Conservation (phyloP, 768 basidiomycete genomes). For the Macrolepiota fuliginosa region DNA sequence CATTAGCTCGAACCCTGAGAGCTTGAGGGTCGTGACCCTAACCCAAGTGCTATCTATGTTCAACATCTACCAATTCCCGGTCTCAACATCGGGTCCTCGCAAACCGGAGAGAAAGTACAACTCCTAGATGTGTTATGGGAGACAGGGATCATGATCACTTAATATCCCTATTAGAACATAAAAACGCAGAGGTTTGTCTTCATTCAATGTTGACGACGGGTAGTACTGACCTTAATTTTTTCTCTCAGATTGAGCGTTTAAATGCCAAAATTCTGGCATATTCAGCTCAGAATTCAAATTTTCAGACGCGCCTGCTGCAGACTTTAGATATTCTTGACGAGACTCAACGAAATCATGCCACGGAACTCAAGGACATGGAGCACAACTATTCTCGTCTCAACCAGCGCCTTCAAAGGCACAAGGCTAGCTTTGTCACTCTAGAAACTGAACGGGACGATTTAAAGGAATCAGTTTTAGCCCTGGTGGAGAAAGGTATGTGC, state of each 20-base stretch:
- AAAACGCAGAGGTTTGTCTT: background rate
- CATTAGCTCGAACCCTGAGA: too few relatives aligned
- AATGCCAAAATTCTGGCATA: slow-evolving; percentile 18
- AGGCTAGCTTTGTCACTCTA: slow-evolving; percentile 25
- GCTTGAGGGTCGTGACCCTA: background rate
- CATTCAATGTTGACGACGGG: background rate
- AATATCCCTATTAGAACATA: background rate
- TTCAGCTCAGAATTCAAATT: slow-evolving; percentile 35
- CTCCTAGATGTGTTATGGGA: background rate
- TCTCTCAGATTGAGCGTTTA: slow-evolving; percentile 9
- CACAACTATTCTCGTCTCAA: slow-evolving; percentile 31
- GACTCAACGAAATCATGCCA: slow-evolving; percentile 33
- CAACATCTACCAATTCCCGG: background rate
- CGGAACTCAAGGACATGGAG: slow-evolving; percentile 35
- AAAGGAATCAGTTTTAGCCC: slow-evolving; percentile 46
- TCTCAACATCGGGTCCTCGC: background rate
- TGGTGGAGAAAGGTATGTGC: slow-evolving; percentile 59
- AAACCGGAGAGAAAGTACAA: background rate
- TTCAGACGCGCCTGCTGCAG: slow-evolving; percentile 45
- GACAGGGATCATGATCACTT: background rate
- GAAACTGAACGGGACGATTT: slow-evolving; percentile 53
- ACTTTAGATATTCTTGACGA: slow-evolving; percentile 50
- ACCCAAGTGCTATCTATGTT: background rate
- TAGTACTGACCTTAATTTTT: background rate
- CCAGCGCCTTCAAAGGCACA: slow-evolving; percentile 35